phyloP scores from a whole-genome alignment of 371 early-diverging fungal species.

The Mucor lusitanicus region DNA sequence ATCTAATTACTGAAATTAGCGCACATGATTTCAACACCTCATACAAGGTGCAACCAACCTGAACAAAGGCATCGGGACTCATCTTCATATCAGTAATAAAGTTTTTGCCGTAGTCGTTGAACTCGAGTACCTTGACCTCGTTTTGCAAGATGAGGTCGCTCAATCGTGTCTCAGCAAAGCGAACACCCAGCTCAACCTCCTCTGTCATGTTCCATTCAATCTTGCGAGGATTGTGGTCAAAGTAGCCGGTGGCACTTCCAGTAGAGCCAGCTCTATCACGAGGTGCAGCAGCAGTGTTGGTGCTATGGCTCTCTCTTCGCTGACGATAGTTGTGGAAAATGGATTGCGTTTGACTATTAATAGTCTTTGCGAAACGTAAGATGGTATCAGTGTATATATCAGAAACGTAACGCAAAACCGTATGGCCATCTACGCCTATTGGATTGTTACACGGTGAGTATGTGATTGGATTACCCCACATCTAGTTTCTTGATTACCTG shows the following conservation, averaged over 20 bases:
- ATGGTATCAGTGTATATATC: constrained; percentile 63
- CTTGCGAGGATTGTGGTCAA: constrained; percentile 52
- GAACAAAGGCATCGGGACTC: constrained; percentile 78
- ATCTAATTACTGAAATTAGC: constrained; percentile 49
- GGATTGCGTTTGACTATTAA: constrained; percentile 55
- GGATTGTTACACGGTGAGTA: not conserved
- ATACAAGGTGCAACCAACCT: constrained; percentile 33
- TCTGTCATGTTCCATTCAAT: constrained; percentile 56
- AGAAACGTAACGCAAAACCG: constrained; percentile 56
- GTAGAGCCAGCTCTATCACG: constrained; percentile 29
- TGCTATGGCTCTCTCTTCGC: constrained; percentile 1
- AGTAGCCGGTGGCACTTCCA: constrained; percentile 3
- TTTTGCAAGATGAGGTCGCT: constrained; percentile 60
- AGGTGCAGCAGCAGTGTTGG: not conserved
- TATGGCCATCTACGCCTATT: constrained; percentile 62
- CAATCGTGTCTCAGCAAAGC: constrained; percentile 55
- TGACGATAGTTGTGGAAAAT: constrained; percentile 44
- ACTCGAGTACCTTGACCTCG: constrained; percentile 66
- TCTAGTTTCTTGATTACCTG: constrained; percentile 33
- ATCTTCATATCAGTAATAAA: constrained; percentile 68
- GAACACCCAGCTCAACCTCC: constrained; percentile 42
- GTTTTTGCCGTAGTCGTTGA: constrained; percentile 67
- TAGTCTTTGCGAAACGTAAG: constrained; percentile 56
- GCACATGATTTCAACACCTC: not conserved
- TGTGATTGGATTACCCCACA: not conserved